Evolutionary conservation across 2,329 filamentous ascomycete genomes (phyloP), one percentile per base, ranked within the genome.

Genomic region (Pestalotiopsis sp.): DNA sequence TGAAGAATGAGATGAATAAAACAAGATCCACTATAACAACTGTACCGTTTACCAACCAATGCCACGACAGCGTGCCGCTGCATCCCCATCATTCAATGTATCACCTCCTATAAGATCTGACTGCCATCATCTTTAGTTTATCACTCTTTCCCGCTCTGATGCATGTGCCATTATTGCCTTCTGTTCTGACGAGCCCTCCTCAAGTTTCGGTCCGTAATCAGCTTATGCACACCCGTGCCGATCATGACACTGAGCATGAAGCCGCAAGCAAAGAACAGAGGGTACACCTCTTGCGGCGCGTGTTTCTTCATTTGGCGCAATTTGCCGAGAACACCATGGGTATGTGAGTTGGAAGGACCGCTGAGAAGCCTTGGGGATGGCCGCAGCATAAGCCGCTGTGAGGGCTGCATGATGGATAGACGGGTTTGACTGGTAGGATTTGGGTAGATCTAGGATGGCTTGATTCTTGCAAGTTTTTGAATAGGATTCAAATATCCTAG

Each of bases 201-300:
- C 35, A 66, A 35, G 44, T 65, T 65, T 13, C 63, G 63, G 30
- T 65, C 63, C 44, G 63, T 65, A 14, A 58, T 24, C 52, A 66
- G 26, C 30, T 59, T 66, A 22, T 59, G 55, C 30, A 66, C 35
- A 3, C 26, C 64, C 64, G 64, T 66, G 26, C 52, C 58, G 35
- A 66, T 38, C 64, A 66, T 66, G 64, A 66, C 64, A 3, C 52
- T 66, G 17, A 66, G 35, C 64, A 66, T 66, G 64, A 66, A 66
- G 11, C 64, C 55, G n/a, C 64, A 66, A 14, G 64, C 64, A 38
- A 66, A 66, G 55, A 66, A 66, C 7, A 66, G 26, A n/a, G 64
- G 64, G 20, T 58, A 66, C 24, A 59, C 52, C n/a, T 66, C 64
- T 11, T 55, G 14, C n/a, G 64, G 64, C 11, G 64, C 64, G 39